Base-by-base conservation (phyloP, 495 filamentous ascomycete genomes). In the Rhypophila decipiens region DNA sequence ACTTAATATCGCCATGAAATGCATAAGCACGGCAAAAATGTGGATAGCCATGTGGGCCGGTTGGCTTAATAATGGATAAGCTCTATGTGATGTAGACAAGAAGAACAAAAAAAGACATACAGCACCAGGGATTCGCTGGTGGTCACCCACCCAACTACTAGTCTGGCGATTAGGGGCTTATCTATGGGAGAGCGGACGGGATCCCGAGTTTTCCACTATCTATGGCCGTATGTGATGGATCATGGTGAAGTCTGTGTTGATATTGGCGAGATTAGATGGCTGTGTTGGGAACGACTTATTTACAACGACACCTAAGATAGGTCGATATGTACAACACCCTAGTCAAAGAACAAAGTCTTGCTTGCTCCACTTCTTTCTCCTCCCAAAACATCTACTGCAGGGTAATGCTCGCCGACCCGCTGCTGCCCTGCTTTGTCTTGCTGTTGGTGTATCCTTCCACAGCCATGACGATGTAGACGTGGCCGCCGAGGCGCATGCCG, bases 381-480 rank as follows among this genome's bases (percentile, higher is more conserved):
- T 31, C 27, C 27, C 7, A 31, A 7, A 31, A 31, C 7, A 13
- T 31, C 13, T 13, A 31, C 7, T 13, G 7, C 27, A 31, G 27
- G 13, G 37, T 59, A 20, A 59, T 46, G 3, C 23, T 51, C 5
- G 50, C 35, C 10, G 33, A 42, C 12, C 57, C 57, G 13, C 42
- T 47, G 20, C 49, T 53, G 3, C 57, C 57, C 20, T 41, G 42
- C 17, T 53, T 53, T n/a, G n/a, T n/a, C 0, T 50, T 44, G 0
- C 39, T 50, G 9, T 44, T 44, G 8, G 77, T 68, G 33, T 80
- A 82, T 5, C 79, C 78, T 56, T 83, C 79, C 0, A 74, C 78
- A 1, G 75, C 73, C 12, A 83, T 58, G 42, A 82, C 77, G 62
- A 77, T 69, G 50, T 80, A 81, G 51, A 79, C 69, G 52, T 76